Evolutionary conservation across 2,329 filamentous ascomycete species (phyloP).

Genomic region (Fusarium oxysporum): DNA sequence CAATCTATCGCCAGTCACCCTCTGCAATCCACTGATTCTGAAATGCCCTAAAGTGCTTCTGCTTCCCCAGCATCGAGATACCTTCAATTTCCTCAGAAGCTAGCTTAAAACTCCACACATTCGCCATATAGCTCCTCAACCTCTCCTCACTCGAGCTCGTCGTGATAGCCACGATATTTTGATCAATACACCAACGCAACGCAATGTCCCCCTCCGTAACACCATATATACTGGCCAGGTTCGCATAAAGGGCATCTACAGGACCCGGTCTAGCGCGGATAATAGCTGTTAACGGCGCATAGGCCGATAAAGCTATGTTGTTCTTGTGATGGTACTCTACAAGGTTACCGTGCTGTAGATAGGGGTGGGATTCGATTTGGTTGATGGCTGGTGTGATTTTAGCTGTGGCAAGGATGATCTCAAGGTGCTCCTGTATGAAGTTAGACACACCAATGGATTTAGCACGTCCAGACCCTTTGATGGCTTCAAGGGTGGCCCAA

Average conservation of each 20-base stretch:
- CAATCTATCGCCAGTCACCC: not conserved
- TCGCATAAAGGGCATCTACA: fast-evolving
- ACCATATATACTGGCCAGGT: not conserved
- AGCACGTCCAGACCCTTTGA: not conserved
- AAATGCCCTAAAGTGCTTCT: not conserved
- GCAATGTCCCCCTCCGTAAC: not conserved
- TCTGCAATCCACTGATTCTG: not conserved
- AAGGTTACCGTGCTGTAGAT: not conserved
- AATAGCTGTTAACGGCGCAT: not conserved
- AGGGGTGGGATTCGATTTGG: not conserved
- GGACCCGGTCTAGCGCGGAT: not conserved
- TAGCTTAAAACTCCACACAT: not conserved
- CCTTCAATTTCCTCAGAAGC: not conserved
- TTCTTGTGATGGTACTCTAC: not conserved
- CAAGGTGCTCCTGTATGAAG: not conserved
- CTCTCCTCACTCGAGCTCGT: not conserved
- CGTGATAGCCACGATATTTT: not conserved
- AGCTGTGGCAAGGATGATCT: not conserved
- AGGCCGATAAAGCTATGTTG: not conserved
- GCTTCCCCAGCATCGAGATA: not conserved
- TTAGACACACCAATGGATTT: not conserved
- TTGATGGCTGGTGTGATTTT: not conserved
- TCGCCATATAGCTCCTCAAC: not conserved
- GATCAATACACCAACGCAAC: not conserved
- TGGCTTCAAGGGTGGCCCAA: not conserved